phyloP scores from a whole-genome alignment of 75 land plant genomes.

The Pinus albicaulis region DNA sequence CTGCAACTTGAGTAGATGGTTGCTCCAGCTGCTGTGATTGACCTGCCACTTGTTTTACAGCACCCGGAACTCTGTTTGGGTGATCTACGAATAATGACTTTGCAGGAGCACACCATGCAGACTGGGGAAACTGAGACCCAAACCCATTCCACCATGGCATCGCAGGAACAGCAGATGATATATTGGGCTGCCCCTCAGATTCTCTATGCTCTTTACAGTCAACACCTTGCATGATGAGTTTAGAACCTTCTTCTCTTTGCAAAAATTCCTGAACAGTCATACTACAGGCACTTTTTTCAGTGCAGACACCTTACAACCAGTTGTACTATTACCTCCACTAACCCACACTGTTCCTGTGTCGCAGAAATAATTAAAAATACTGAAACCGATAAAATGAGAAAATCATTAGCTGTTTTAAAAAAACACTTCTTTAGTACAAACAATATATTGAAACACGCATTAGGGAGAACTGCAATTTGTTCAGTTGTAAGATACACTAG shows the following conservation, averaged over 20 bases:
- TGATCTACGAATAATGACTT: conserved; percentile 3
- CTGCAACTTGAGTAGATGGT: not conserved
- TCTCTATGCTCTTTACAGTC: conserved; percentile 5
- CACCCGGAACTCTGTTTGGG: not conserved
- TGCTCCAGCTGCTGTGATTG: not conserved
- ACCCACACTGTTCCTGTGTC: not conserved
- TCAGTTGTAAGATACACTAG: not conserved
- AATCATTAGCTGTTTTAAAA: not conserved
- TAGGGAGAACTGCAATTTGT: too few relatives aligned
- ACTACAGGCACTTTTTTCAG: not conserved
- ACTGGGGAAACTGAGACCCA: conserved; percentile 5
- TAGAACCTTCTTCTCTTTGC: not conserved
- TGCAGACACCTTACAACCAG: not conserved
- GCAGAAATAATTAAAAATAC: not conserved
- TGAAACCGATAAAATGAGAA: not conserved
- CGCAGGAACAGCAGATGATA: not conserved
- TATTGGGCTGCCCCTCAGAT: conserved; percentile 7
- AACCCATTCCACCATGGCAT: conserved; percentile 9
- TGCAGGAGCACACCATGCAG: not conserved
- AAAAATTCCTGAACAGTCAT: not conserved
- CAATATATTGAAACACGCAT: not conserved
- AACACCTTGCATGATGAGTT: not conserved
- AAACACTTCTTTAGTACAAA: not conserved
- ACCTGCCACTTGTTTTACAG: not conserved
- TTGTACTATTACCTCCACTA: not conserved